Evolutionary conservation across 1,284 basidiomycete genomes (phyloP).

Genomic region (Cutaneotrichosporon dermatis): DNA sequence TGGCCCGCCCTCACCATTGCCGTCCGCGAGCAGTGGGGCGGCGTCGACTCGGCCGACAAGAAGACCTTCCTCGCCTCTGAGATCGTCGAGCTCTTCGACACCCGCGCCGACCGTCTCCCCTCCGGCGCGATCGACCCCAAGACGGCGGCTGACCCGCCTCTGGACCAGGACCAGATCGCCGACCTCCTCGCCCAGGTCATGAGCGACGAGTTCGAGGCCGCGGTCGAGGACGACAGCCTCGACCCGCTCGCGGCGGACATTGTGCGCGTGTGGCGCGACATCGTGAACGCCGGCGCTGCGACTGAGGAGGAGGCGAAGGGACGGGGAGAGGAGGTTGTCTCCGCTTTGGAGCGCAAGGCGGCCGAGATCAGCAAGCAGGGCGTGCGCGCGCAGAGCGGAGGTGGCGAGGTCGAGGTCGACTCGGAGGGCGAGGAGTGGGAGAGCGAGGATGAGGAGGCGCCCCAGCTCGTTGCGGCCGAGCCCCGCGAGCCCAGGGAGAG

Average conservation of each 20-base stretch:
- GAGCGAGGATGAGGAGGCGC: conserved; percentile 52
- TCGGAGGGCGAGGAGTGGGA: conserved; percentile 56
- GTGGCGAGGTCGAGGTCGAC: conserved; percentile 45
- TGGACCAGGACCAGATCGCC: conserved; percentile 71
- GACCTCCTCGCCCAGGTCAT: conserved; percentile 67
- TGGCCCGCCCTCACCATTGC: conserved; percentile 83
- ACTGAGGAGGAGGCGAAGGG: conserved; percentile 38
- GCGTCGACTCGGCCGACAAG: conserved; percentile 64
- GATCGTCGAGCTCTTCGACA: conserved; percentile 79
- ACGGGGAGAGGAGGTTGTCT: conserved; percentile 57
- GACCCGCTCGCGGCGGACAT: conserved; percentile 66
- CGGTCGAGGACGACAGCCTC: conserved; percentile 74
- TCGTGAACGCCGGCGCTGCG: conserved; percentile 23
- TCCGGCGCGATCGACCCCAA: conserved; percentile 21
- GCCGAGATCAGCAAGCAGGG: conserved; percentile 48
- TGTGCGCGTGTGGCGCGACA: conserved; percentile 61
- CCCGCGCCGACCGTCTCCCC: conserved; percentile 30
- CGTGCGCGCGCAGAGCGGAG: conserved; percentile 26
- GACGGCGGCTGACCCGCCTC: conserved; percentile 48
- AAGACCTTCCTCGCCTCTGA: conserved; percentile 73
- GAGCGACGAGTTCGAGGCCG: conserved; percentile 75
- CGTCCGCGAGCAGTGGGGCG: conserved; percentile 76
- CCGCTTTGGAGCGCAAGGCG: conserved; percentile 59
- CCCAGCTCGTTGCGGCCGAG: conserved; percentile 54
- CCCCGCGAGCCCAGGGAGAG: conserved; percentile 44